These are phyloP conservation scores for Sporopachydermia quercuum DNA, from an alignment of 805 yeast species.

Conservation along the genomic window DNA sequence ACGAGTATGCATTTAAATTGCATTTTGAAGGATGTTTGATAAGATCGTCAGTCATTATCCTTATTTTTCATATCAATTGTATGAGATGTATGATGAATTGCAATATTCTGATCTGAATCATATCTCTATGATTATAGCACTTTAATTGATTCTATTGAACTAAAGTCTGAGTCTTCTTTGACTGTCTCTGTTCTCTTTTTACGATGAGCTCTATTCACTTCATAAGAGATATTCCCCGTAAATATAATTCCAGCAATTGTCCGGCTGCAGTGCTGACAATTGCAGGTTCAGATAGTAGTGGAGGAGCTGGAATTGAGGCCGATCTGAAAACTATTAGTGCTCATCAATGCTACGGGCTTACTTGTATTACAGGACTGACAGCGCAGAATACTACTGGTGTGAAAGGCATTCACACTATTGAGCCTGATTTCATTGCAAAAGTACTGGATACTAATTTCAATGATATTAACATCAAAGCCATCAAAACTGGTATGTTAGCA, in stretches of 20 bases:
- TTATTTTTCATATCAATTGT: no score
- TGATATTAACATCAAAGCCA: conserved; percentile 49
- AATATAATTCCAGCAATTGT: background rate
- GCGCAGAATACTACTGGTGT: conserved; percentile 54
- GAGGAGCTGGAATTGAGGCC: conserved; percentile 89
- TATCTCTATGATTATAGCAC: no score
- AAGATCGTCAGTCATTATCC: no score
- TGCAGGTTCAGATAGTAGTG: conserved; percentile 66
- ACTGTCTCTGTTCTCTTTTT: no score
- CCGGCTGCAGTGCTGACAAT: conserved; percentile 1
- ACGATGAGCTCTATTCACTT: no score
- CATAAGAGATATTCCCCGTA: no score
- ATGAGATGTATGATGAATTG: no score
- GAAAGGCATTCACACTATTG: conserved; percentile 24
- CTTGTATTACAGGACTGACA: conserved; percentile 67
- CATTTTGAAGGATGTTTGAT: no score
- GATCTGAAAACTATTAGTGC: conserved; percentile 69
- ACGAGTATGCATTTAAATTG: no score
- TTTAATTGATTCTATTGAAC: no score
- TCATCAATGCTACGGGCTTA: conserved; percentile 60
- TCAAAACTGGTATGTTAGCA: conserved; percentile 67
- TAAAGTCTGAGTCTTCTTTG: no score
- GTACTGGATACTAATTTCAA: conserved; percentile 39
- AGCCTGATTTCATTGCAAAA: conserved; percentile 26
- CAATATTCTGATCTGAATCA: no score